phyloP scores from a whole-genome alignment of 2,329 filamentous ascomycete species.

The Fusarium torulosum region DNA sequence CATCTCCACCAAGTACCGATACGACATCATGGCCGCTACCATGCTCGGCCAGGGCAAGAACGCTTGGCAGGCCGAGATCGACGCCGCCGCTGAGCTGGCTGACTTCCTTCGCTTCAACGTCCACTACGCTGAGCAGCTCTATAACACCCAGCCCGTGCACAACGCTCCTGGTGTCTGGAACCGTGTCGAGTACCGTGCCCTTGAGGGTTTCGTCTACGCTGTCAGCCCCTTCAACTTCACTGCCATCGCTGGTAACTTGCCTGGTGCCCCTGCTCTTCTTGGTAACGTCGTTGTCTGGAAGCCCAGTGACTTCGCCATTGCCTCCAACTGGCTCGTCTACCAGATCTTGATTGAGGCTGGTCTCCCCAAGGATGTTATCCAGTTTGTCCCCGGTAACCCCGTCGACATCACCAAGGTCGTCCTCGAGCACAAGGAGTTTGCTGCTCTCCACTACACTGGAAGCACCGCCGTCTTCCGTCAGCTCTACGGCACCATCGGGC shows the following conservation, averaged over 20 bases:
- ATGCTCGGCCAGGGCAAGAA: slow-evolving; percentile 99
- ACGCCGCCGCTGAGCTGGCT: slow-evolving; percentile 89
- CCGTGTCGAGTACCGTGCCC: slow-evolving; percentile 85
- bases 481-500: slow-evolving; percentile 87
- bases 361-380: slow-evolving; percentile 88
- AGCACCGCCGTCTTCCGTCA: slow-evolving; percentile 91
- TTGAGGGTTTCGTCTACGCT: slow-evolving; percentile 96
- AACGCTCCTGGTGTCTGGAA: slow-evolving; percentile 91
- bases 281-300: slow-evolving; percentile 98
- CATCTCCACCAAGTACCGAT: slow-evolving; percentile 91
- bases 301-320: slow-evolving; percentile 88
- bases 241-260: slow-evolving; percentile 89
- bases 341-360: slow-evolving; percentile 92
- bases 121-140: slow-evolving; percentile 91
- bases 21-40: slow-evolving; percentile 95
- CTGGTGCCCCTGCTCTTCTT: slow-evolving; percentile 85
- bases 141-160: slow-evolving; percentile 86
- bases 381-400: slow-evolving; percentile 92
- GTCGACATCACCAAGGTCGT: slow-evolving; percentile 84
- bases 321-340: slow-evolving; percentile 92
- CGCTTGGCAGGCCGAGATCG: slow-evolving; percentile 99
- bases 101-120: slow-evolving; percentile 97
- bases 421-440: slow-evolving; percentile 82
- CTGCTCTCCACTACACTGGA: slow-evolving; percentile 94
- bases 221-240: slow-evolving; percentile 98